These are phyloP conservation scores for Penicillium italicum DNA, from an alignment of 2,329 filamentous ascomycete species.

Conservation along the genomic window DNA sequence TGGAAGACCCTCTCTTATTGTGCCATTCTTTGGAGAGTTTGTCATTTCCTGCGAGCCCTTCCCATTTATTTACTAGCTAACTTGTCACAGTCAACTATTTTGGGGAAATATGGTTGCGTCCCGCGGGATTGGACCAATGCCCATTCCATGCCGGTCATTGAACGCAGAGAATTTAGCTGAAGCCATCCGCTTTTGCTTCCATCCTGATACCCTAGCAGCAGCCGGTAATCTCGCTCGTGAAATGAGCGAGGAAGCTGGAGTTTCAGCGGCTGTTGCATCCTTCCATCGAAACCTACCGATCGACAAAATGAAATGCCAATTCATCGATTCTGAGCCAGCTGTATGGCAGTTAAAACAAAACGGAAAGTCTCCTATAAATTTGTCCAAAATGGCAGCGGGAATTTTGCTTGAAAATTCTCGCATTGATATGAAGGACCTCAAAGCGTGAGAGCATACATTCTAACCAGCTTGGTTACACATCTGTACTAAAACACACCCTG, in stretches of 20 bases:
- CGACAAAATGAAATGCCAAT: constrained; percentile 20
- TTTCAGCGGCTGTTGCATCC: constrained; percentile 39
- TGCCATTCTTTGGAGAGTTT: constrained; percentile 54
- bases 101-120: constrained; percentile 52
- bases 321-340: constrained; percentile 25
- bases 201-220: constrained; percentile 31
- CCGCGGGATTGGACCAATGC: constrained; percentile 48
- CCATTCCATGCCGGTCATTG: constrained; percentile 46
- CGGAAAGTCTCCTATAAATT: background rate
- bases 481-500: background rate
- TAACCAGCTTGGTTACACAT: background rate
- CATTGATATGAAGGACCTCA: constrained; percentile 16
- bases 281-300: constrained; percentile 41
- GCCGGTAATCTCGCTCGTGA: constrained; percentile 38
- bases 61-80: background rate
- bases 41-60: background rate
- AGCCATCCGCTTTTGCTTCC: constrained; percentile 45
- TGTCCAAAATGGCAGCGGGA: constrained; percentile 23
- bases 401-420: constrained; percentile 20
- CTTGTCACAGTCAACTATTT: constrained; percentile 43
- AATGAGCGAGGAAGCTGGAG: constrained; percentile 44
- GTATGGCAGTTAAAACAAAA: constrained; percentile 23
- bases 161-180: constrained; percentile 44
- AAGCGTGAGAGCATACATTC: constrained; percentile 2
- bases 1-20: constrained; percentile 51